Base-by-base conservation (phyloP, 805 yeast genomes). In the Nakazawaea peltata region DNA sequence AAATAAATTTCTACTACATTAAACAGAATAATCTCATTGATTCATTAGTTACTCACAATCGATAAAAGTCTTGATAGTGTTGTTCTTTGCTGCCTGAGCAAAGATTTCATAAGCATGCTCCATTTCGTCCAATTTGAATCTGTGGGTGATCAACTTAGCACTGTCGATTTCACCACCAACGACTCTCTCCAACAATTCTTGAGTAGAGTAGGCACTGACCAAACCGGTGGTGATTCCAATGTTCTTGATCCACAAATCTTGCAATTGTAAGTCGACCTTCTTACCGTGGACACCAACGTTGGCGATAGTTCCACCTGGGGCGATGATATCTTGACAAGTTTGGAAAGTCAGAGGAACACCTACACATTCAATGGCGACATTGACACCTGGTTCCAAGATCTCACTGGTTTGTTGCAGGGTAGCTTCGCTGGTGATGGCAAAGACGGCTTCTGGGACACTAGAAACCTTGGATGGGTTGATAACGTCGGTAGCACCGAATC, bases 331-430 rank as follows among this genome's bases (percentile, higher is more conserved):
- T 39, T 77, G 71, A 43, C 80, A 79, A 42, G 72, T 57, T 45
- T 72, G 69, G 50, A 77, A 75, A 36, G 82, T 75, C 26, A 60
- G 59, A 40, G 77, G 77, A 30, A 79, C 67, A 49, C 82, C 86
- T 21, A 80, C 80, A 53, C 82, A 73, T 56, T 76, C 71, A 43
- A 67, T 67, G 29, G 70, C 83, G 50, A 75, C 77, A 41, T 77
- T 80, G 14, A 75, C 82, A 44, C 73, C 74, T 8, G 77, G 68
- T 22, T 53, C 50, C 28, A 53, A 55, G 8, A 61, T 62, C 22
- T 56, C 59, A 28, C 56, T 46, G 3, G 41, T 53, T 29, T 51
- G 51, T 19, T 30, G 36, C n/a, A 42, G 44, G 15, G 44, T 51
- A 3, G 44, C 46, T 4, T 44, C 37, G 3, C 43, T 37, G 0